A percentile compares a stretch with the other conserved stretches of the same genome.
These are phyloP conservation scores for Cercophora scortea DNA, from an alignment of 495 filamentous ascomycete genomes.

Conservation along the genomic window DNA sequence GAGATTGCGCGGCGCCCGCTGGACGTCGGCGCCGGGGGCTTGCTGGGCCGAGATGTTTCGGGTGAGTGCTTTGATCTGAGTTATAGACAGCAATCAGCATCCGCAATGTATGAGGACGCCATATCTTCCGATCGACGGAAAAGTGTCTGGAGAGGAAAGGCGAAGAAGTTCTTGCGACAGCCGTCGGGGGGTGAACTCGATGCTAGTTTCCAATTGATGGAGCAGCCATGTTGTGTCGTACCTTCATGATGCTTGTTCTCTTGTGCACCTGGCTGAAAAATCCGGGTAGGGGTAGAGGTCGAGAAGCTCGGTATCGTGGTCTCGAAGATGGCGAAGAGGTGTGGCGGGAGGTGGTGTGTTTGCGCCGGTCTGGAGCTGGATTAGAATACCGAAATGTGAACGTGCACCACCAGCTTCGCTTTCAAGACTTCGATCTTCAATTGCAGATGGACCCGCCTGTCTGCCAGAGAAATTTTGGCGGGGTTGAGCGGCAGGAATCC, in stretches of 20 bases:
- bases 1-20: slow-evolving; percentile 58
- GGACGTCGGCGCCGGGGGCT: slow-evolving; percentile 65
- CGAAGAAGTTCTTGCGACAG: not conserved
- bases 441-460: not conserved
- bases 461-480: slow-evolving; percentile 26
- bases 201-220: no score
- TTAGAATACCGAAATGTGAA: not conserved
- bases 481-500: slow-evolving; percentile 20
- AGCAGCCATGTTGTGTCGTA: not conserved
- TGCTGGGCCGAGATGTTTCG: slow-evolving; percentile 70
- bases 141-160: not conserved
- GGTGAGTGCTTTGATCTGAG: slow-evolving; percentile 80
- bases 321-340: no score
- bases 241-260: slow-evolving; percentile 16
- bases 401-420: not conserved
- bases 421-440: not conserved
- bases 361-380: not conserved
- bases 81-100: no score
- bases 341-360: not conserved
- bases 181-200: not conserved
- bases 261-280: not conserved
- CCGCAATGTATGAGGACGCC: no score
- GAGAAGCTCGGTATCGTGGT: no score
- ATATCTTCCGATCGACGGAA: no score
- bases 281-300: no score